Base-by-base conservation (phyloP, 768 basidiomycete species). In the Boletus rufocinnamomeus region DNA sequence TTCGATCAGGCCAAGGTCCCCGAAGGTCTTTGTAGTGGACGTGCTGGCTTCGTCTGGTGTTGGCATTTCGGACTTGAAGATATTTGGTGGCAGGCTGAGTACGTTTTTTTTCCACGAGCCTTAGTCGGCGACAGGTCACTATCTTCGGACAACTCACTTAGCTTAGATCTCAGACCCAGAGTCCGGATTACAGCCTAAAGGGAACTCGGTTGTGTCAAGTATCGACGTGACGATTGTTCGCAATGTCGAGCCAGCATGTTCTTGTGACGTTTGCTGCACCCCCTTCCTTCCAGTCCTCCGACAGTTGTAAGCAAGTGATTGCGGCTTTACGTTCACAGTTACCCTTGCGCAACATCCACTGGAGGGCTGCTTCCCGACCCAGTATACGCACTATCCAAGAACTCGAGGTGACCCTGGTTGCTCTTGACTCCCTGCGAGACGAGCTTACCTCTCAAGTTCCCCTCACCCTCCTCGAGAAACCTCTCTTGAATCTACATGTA, bases 331-430 rank as follows among this genome's bases (percentile, higher is more conserved):
- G 78, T n/a, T 81, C 84, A 2, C 91, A 90, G 64, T 74, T 92
- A 7, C 97, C 97, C 0, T 78, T 99, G 53, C 85, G 88, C 51
- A 95, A 89, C 74, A 82, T 98, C 28, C 93, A 98, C 73, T 98
- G 97, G 95, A 95, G 91, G 72, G 82, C 90, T 19, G 66, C 82
- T 5, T 83, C 86, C 2, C 80, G 88, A 44, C 80, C 88, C 6
- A 84, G 84, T 17, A 77, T 95, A 44, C 83, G 90, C 62, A 97
- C 93, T 1, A 93, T 99, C 51, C 93, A 95, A 68, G 88, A 93
- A 63, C 81, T 98, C n/a, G 80, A 88, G 60, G 83, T 97, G 54
- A 80, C 84, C 40, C 76, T 98, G 43, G 81, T 89, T 9, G 74
- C 85, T 7, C 77, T 92, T 43, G 88, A 88, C 61, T 79, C 80